Evolutionary conservation across 2,329 filamentous ascomycete genomes (phyloP).

Genomic region (Apiospora hydei): DNA sequence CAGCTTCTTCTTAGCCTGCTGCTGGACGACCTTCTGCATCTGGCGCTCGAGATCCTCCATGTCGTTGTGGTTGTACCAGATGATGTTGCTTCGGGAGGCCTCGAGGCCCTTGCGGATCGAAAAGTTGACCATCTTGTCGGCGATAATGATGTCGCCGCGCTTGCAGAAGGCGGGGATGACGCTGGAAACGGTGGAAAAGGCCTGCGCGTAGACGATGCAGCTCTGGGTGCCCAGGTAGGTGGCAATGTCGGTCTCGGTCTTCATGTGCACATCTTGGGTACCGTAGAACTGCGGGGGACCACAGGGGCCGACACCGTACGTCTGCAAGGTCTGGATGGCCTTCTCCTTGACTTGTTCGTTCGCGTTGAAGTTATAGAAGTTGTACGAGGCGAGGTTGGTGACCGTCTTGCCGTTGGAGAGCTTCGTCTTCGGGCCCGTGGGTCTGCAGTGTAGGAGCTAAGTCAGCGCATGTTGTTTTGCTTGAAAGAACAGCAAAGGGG

Average conservation of each 20-base stretch:
- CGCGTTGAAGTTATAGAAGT: conserved; percentile 96
- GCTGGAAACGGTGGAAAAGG: conserved; percentile 95
- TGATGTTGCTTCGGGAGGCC: conserved; percentile 87
- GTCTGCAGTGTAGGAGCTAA: conserved; percentile 55
- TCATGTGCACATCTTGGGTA: conserved; percentile 97
- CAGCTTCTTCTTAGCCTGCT: conserved; percentile 84
- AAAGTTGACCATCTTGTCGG: conserved; percentile 92
- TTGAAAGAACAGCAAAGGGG: background rate
- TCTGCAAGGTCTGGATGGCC: conserved; percentile 90
- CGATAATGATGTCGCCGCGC: conserved; percentile 95
- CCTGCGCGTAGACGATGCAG: conserved; percentile 94
- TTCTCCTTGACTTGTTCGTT: conserved; percentile 95
- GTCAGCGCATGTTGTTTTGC: conserved; percentile 4
- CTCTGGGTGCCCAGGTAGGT: conserved; percentile 85
- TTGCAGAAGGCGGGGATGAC: conserved; percentile 98
- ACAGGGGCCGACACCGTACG: conserved; percentile 95
- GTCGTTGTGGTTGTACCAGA: conserved; percentile 96
- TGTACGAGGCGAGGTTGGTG: conserved; percentile 91
- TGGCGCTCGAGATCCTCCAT: conserved; percentile 91
- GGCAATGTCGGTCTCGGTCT: conserved; percentile 92
- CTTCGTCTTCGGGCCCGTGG: conserved; percentile 89
- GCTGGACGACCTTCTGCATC: conserved; percentile 83
- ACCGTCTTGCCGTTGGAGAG: conserved; percentile 89
- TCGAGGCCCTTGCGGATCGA: conserved; percentile 94
- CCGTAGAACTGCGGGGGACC: conserved; percentile 98